Evolutionary conservation across 345 rosid species (phyloP).

Genomic region (Cochlearia excelsa): DNA sequence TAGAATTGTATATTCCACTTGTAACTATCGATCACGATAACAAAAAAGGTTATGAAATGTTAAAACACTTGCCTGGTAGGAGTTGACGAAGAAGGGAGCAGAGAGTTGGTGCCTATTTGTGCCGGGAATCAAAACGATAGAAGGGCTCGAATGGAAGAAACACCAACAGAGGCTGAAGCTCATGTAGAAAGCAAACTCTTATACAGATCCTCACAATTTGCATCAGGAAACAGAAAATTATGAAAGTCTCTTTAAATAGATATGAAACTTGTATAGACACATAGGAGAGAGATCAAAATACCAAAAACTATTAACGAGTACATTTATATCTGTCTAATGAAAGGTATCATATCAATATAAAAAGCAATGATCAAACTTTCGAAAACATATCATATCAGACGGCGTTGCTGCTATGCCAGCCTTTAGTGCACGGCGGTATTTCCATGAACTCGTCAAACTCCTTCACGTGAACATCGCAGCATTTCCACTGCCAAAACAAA

Average conservation of each 20-base stretch:
- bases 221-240: constrained; percentile 1
- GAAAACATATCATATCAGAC: constrained; percentile 26
- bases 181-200: constrained; percentile 28
- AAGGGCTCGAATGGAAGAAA: constrained; percentile 53
- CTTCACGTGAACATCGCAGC: constrained; percentile 79
- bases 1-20: background rate
- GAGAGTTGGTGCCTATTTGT: constrained; percentile 55
- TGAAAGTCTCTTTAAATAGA: background rate
- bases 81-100: constrained; percentile 42
- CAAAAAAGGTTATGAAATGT: background rate
- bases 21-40: background rate
- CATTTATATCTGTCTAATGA: background rate
- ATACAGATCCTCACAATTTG: constrained; percentile 13
- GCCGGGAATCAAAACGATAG: constrained; percentile 48
- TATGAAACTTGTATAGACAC: background rate
- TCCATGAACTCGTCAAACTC: constrained; percentile 95
- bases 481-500: constrained; percentile 72
- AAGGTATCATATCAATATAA: background rate
- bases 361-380: background rate
- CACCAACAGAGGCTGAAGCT: constrained; percentile 49
- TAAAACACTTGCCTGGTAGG: constrained; percentile 48
- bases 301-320: background rate
- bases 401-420: constrained; percentile 71
- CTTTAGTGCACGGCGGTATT: constrained; percentile 83
- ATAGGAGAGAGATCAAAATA: background rate